Percentiles rank a stretch among this genome's conserved stretches.
Evolutionary conservation across 768 basidiomycete genomes (phyloP).

Genomic region (Favolaschia claudopus): DNA sequence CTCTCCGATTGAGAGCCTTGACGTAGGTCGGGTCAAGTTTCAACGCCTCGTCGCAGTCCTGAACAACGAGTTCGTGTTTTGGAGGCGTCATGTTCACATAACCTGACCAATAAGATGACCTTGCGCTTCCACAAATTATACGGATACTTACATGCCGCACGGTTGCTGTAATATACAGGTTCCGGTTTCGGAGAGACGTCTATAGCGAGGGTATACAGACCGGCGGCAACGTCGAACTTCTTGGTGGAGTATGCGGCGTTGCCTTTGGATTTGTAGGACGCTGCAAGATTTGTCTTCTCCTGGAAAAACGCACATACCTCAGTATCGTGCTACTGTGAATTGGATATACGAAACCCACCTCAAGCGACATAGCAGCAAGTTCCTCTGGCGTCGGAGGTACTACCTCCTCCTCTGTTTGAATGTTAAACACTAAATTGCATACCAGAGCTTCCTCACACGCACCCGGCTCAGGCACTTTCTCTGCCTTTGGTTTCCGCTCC

Average conservation of each 20-base stretch:
- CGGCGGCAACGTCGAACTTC: slow-evolving; percentile 65
- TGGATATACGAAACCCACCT: slow-evolving; percentile 49
- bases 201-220: slow-evolving; percentile 79
- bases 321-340: slow-evolving; percentile 3
- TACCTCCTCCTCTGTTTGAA: slow-evolving; percentile 49
- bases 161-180: slow-evolving; percentile 95
- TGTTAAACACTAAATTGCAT: slow-evolving; percentile 27
- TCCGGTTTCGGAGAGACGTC: slow-evolving; percentile 79
- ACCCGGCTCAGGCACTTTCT: slow-evolving; percentile 36
- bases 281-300: slow-evolving; percentile 73
- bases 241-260: slow-evolving; percentile 73
- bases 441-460: slow-evolving; percentile 20
- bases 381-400: slow-evolving; percentile 52
- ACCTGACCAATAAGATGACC: slow-evolving; percentile 51
- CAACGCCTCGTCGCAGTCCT: slow-evolving; percentile 90
- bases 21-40: slow-evolving; percentile 84
- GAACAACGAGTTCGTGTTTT: slow-evolving; percentile 80
- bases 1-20: slow-evolving; percentile 91
- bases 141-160: slow-evolving; percentile 84
- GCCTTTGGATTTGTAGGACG: slow-evolving; percentile 72
- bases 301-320: slow-evolving; percentile 33
- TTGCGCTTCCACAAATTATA: background rate
- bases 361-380: slow-evolving; percentile 63
- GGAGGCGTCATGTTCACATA: slow-evolving; percentile 93
- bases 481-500: slow-evolving; percentile 63